Evolutionary conservation across 371 early-diverging fungal species (phyloP), one percentile per base, ranked within the genome.

Genomic region (Blastocladiella emersonii): DNA sequence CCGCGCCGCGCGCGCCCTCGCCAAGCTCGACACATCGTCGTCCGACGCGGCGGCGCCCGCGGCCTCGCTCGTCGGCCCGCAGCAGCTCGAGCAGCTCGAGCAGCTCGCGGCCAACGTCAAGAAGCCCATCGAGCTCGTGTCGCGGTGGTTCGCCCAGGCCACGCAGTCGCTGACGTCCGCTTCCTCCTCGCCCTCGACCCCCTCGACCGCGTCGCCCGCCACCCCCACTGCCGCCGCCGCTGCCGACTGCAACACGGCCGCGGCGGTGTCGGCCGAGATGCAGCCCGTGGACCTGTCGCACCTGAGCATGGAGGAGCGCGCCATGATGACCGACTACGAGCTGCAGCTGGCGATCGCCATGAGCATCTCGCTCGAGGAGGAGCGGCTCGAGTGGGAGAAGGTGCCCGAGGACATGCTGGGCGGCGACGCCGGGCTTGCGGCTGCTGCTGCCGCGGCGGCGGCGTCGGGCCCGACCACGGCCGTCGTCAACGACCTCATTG

Each of bases 311-410:
- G 57, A 56, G 27, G 36, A 56, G 37, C 34, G 36, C 36, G 27
- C n/a, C 44, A 30, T 61, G 13, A 17, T 61, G 49, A 25, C 32
- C 32, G 61, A 61, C 49, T 61, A 61, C 35, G 61, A 61, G 25
- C 4, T 61, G 35, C 61, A 61, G 61, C 36, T 61, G 44, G 61
- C 61, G 3, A 37, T 61, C 44, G 61, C 61, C n/a, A 17, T 61
- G 43, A 21, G 23, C n/a, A 32, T 61, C 12, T 45, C 48, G 37
- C 37, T 59, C 27, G 59, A 59, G 35, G 59, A 59, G 35, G 51
- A 51, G 51, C 51, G 51, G 30, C 5, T 51, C 30, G 12, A 25
- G 51, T 30, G 25, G 30, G 51, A 51, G 1, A 25, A 30, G 30
- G 45, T 44, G 45, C 45, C 45, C 23, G 39, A 8, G 39, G 45